Evolutionary conservation across 2,329 filamentous ascomycete genomes (phyloP).

Genomic region (Pseudocercospora crystallina): DNA sequence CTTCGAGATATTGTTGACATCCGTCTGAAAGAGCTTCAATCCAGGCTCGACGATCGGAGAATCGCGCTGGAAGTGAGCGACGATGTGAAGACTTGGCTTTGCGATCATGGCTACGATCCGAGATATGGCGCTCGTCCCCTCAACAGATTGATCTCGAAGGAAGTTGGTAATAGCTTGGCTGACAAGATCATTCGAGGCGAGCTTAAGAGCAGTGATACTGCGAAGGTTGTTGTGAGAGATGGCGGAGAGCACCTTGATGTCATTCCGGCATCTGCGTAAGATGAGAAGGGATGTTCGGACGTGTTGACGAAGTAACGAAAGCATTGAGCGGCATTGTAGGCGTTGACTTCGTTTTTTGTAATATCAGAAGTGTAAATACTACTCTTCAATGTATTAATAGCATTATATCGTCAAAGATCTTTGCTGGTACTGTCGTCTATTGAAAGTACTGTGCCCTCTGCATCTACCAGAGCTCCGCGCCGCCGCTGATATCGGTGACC

Average conservation of each 20-base stretch:
- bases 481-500: too few relatives aligned
- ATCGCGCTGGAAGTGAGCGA: constrained; percentile 72
- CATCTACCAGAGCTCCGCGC: too few relatives aligned
- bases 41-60: constrained; percentile 77
- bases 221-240: constrained; percentile 66
- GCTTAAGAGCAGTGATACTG: constrained; percentile 72
- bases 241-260: constrained; percentile 46
- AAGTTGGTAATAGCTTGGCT: constrained; percentile 85
- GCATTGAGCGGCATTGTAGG: too few relatives aligned
- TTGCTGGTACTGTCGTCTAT: too few relatives aligned
- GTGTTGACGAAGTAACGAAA: too few relatives aligned
- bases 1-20: constrained; percentile 94
- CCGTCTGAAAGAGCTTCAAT: constrained; percentile 78
- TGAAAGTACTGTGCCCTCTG: too few relatives aligned
- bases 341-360: too few relatives aligned
- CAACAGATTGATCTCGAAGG: constrained; percentile 84
- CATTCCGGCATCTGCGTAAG: too few relatives aligned
- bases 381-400: too few relatives aligned
- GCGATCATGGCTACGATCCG: constrained; percentile 85
- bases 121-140: constrained; percentile 87
- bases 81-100: constrained; percentile 80
- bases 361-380: too few relatives aligned
- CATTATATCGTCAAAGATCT: too few relatives aligned
- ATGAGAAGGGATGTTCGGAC: not conserved
- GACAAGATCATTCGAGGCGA: constrained; percentile 89